A percentile compares a stretch with the other conserved stretches of the same genome.
phyloP scores from a whole-genome alignment of 1,284 basidiomycete species.

The Ganoderma lingzhi region DNA sequence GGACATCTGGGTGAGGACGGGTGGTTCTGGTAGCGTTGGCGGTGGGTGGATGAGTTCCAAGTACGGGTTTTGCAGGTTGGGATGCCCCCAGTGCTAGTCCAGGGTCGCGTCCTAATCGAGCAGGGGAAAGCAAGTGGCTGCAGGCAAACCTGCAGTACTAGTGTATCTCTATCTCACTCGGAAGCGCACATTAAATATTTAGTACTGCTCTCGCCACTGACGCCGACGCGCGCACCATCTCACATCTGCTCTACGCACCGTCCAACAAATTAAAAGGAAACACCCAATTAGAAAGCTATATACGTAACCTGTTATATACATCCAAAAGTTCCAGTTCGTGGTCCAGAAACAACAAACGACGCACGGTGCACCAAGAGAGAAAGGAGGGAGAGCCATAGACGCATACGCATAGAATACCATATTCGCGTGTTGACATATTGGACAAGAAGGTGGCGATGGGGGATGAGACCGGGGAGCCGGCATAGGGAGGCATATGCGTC shows the following conservation, averaged over 20 bases:
- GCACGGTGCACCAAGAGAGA: not conserved
- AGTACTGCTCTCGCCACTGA: not conserved
- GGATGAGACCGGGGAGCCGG: not conserved
- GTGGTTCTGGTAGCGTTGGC: not conserved
- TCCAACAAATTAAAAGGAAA: not conserved
- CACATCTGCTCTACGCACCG: not conserved
- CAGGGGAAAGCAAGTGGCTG: too few species aligned
- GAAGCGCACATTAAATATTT: not conserved
- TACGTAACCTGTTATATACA: not conserved
- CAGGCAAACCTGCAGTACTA: too few species aligned
- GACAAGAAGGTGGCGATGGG: not conserved
- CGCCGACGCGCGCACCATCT: not conserved
- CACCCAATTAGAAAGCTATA: not conserved
- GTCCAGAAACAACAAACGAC: not conserved
- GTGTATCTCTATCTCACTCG: too few species aligned
- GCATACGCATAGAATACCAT: constrained; percentile 20
- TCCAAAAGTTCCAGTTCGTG: constrained; percentile 3
- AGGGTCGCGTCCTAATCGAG: not conserved
- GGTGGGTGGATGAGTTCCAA: not conserved
- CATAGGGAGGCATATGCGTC: constrained; percentile 17
- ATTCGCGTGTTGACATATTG: not conserved
- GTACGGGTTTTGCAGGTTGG: not conserved
- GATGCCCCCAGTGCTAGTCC: not conserved
- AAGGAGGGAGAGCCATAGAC: constrained; percentile 16
- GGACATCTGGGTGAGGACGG: constrained; percentile 23